These are phyloP conservation scores for Aspergillus kassunensis DNA, from an alignment of 495 filamentous ascomycete species.

Conservation along the genomic window DNA sequence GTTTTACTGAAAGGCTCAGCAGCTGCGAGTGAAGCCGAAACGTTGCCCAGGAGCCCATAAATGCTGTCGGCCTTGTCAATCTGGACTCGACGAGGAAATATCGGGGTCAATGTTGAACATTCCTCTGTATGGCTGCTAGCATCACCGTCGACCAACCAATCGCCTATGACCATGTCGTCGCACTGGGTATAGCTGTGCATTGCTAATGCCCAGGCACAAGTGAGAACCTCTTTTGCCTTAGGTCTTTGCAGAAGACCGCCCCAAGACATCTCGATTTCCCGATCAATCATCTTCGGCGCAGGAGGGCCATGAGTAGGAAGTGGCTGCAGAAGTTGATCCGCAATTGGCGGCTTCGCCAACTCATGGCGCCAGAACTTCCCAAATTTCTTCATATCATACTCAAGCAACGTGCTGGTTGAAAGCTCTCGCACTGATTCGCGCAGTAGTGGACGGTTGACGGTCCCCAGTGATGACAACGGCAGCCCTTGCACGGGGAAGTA, in stretches of 20 bases:
- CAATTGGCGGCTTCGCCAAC: neutral
- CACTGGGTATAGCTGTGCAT: slow-evolving; percentile 40
- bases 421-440: slow-evolving; percentile 16
- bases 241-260: neutral
- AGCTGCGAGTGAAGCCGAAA: slow-evolving; percentile 43
- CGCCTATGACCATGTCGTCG: slow-evolving; percentile 47
- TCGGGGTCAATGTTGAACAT: slow-evolving; percentile 36
- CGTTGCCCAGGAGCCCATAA: slow-evolving; percentile 22
- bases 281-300: neutral
- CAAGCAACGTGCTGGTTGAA: slow-evolving; percentile 4
- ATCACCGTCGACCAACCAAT: slow-evolving; percentile 37
- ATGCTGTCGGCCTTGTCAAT: slow-evolving; percentile 14
- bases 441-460: slow-evolving; percentile 37
- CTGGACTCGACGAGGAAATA: slow-evolving; percentile 50
- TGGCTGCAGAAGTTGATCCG: neutral
- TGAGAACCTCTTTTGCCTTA: slow-evolving; percentile 33
- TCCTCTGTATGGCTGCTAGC: neutral
- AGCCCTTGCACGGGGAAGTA: slow-evolving; percentile 54
- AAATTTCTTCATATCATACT: slow-evolving; percentile 10
- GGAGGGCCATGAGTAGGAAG: neutral
- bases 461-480: slow-evolving; percentile 50
- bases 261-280: slow-evolving; percentile 5
- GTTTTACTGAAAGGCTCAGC: slow-evolving; percentile 53
- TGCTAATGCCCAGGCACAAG: slow-evolving; percentile 51
- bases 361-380: slow-evolving; percentile 5